A percentile compares a stretch with the other conserved stretches of the same genome.
These are phyloP conservation scores for Heliophila coronopifolia DNA, from an alignment of 441 rosid species.

Conservation along the genomic window DNA sequence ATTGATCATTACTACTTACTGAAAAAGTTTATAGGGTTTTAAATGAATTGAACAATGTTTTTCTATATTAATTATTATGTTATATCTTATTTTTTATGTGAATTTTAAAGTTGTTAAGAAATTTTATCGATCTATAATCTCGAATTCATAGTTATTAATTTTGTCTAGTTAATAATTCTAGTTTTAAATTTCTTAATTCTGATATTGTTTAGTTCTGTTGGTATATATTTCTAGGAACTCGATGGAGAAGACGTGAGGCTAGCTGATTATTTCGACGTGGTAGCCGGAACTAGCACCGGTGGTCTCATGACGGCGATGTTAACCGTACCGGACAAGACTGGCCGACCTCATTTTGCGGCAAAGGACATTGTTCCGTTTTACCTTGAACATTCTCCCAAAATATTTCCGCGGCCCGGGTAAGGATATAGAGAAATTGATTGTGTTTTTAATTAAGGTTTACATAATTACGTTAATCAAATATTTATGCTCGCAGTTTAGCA, in stretches of 20 bases:
- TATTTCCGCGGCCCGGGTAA: slow-evolving; percentile 45
- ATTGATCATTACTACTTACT: too few relatives aligned
- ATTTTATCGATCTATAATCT: too few relatives aligned
- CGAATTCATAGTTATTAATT: not conserved
- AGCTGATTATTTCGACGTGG: slow-evolving; percentile 56
- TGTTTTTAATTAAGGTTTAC: too few relatives aligned
- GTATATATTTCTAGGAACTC: slow-evolving; percentile 32
- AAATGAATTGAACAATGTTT: too few relatives aligned
- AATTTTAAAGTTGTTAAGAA: too few relatives aligned
- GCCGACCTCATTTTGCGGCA: slow-evolving; percentile 41
- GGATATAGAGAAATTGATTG: too few relatives aligned
- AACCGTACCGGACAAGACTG: slow-evolving; percentile 35
- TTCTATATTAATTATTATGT: too few relatives aligned
- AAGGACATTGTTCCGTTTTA: slow-evolving; percentile 49
- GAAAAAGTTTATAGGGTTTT: too few relatives aligned
- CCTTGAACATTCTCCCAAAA: slow-evolving; percentile 35
- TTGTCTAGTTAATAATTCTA: not conserved
- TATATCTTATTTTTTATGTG: too few relatives aligned
- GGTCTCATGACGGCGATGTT: slow-evolving; percentile 56
- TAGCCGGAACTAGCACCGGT: slow-evolving; percentile 67
- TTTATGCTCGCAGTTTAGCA: not conserved
- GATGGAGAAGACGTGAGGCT: slow-evolving; percentile 50
- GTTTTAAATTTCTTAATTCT: not conserved
- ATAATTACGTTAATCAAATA: too few relatives aligned
- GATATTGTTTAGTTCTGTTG: too few relatives aligned